Percentiles rank a stretch among this genome's conserved stretches.
Evolutionary conservation across 345 rosid species (phyloP).

Genomic region (Sisymbrium altissimum): DNA sequence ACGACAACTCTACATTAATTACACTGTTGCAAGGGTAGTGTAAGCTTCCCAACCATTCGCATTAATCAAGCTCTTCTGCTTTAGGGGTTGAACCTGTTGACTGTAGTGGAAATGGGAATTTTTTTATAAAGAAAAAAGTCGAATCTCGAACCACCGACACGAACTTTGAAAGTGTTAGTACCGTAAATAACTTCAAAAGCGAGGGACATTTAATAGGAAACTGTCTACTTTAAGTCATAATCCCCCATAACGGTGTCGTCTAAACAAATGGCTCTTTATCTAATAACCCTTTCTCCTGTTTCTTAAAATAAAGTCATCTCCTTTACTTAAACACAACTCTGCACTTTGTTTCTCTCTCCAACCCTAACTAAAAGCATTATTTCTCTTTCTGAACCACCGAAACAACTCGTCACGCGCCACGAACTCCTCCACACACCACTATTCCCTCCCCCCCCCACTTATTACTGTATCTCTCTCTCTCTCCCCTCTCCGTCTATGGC

Average conservation of each 20-base stretch:
- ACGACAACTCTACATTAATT: neutral
- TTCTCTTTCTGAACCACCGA: neutral
- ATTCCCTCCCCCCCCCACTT: neutral
- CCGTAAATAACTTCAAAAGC: neutral
- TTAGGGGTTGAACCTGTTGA: neutral
- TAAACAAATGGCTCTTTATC: neutral
- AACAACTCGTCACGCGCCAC: conserved; percentile 20
- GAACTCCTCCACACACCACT: conserved; percentile 11
- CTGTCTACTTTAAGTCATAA: neutral
- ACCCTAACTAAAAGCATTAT: neutral
- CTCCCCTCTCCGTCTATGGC: conserved; percentile 51
- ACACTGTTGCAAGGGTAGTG: neutral
- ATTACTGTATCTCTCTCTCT: neutral
- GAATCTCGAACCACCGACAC: conserved; percentile 24
- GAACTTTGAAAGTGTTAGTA: neutral
- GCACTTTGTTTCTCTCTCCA: neutral
- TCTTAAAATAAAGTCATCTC: conserved; percentile 1
- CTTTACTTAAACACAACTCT: neutral
- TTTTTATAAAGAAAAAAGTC: neutral
- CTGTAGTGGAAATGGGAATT: neutral
- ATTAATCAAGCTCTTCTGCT: neutral
- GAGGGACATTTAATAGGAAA: neutral
- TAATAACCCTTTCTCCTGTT: neutral
- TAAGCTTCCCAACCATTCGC: neutral
- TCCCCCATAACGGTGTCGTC: conserved; percentile 5